These are phyloP conservation scores for Trypanosomatidae sp. DNA, from an alignment of 208 protist genomes.

Conservation along the genomic window DNA sequence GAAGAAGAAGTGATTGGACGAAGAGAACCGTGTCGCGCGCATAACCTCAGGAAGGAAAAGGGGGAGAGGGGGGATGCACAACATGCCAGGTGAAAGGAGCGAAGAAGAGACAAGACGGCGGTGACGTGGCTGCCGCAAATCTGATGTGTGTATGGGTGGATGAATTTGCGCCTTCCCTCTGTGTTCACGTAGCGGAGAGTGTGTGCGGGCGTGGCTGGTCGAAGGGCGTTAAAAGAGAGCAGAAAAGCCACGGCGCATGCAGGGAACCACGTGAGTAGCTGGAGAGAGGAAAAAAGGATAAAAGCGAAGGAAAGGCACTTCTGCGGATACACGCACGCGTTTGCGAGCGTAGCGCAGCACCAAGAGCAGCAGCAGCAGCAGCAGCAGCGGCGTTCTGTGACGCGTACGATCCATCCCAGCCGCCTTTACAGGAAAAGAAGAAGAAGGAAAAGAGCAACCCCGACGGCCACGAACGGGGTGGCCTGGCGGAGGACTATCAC, in stretches of 20 bases:
- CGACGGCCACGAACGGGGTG: conserved; percentile 20
- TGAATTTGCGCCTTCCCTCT: not conserved
- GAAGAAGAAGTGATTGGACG: not conserved
- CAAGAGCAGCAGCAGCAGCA: not conserved
- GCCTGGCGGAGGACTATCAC: conserved; percentile 18
- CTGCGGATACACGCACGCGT: not conserved
- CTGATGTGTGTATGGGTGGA: too few relatives aligned
- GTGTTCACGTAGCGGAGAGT: not conserved
- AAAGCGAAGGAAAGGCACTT: not conserved
- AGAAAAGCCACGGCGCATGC: too few relatives aligned
- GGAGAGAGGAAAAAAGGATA: too few relatives aligned
- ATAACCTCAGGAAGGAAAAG: not conserved
- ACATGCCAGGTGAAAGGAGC: not conserved
- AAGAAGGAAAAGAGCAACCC: conserved; percentile 14
- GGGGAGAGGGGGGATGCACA: not conserved
- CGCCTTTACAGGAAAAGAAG: conserved; percentile 20
- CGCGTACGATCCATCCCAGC: not conserved
- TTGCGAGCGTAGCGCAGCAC: not conserved
- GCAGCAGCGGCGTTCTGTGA: not conserved
- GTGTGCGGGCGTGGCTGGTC: not conserved
- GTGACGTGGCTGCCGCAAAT: too few relatives aligned
- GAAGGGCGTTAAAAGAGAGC: not conserved
- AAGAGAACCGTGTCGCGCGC: not conserved
- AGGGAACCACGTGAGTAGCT: too few relatives aligned
- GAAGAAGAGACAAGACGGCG: not conserved